Conservation (phyloP, 2,329 filamentous ascomycete genomes). For the Tolypocladium ophioglossoides region DNA sequence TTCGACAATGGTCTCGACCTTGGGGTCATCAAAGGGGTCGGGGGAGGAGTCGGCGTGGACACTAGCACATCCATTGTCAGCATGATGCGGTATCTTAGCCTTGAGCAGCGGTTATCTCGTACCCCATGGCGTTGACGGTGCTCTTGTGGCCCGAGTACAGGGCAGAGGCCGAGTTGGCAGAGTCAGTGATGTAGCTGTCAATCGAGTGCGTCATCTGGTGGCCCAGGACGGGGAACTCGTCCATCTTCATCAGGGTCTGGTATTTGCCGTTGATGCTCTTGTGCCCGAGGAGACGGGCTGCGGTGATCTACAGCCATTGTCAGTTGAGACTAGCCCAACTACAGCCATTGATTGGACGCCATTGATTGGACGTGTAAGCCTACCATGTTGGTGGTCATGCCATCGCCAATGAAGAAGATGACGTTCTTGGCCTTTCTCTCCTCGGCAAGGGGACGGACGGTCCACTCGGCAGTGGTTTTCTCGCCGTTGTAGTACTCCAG, state of each 20-base stretch:
- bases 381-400: slow-evolving; percentile 64
- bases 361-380: neutral
- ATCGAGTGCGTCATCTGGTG: slow-evolving; percentile 87
- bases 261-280: slow-evolving; percentile 79
- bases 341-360: neutral
- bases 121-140: slow-evolving; percentile 70
- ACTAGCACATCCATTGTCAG: slow-evolving; percentile 15
- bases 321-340: neutral
- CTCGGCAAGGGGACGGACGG: slow-evolving; percentile 59
- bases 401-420: slow-evolving; percentile 71
- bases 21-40: slow-evolving; percentile 69
- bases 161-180: slow-evolving; percentile 73
- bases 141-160: slow-evolving; percentile 78
- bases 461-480: slow-evolving; percentile 65
- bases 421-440: slow-evolving; percentile 75
- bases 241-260: slow-evolving; percentile 62
- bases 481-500: slow-evolving; percentile 64
- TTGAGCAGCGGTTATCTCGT: slow-evolving; percentile 2
- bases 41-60: slow-evolving; percentile 70
- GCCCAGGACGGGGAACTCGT: slow-evolving; percentile 75
- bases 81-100: neutral
- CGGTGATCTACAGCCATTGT: slow-evolving; percentile 42
- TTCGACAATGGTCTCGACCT: slow-evolving; percentile 75
- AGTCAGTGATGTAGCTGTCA: slow-evolving; percentile 78
- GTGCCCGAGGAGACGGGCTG: slow-evolving; percentile 71